Base-by-base conservation (phyloP, 139 green algal species). In the Desmodesmus armatus region DNA sequence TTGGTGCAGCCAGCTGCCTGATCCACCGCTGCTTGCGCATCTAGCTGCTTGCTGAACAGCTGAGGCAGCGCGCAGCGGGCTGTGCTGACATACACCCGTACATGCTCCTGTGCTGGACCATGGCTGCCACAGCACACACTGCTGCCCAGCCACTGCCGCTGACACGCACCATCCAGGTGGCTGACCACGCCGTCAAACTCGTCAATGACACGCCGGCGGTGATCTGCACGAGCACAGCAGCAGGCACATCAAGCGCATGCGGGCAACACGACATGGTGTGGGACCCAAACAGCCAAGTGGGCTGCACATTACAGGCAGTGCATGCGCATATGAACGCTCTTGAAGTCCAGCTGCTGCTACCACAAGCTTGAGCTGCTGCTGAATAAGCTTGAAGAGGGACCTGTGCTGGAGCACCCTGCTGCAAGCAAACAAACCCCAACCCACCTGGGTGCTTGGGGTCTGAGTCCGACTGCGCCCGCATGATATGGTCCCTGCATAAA, bases 401-500 rank as follows among this genome's bases (percentile, higher is more conserved):
- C n/a, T n/a, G n/a, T n/a, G n/a, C n/a, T n/a, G n/a, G n/a, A n/a
- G n/a, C n/a, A n/a, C n/a, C n/a, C n/a, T n/a, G n/a, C n/a, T n/a
- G 6, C 37, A 0, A n/a, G n/a, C n/a, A n/a, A n/a, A n/a, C n/a
- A n/a, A n/a, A 53, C 35, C 67, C 1, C 35, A 75, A 41, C 82
- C 63, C 78, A 90, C 87, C 87, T 82, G 87, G 82, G 11, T 86
- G 63, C 13, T 81, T 80, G 1, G 66, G 76, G 25, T 72, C 63
- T 63, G 88, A 78, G 29, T 93, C 89, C 1, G 60, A 51, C 83
- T 96, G 94, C 40, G 94, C 87, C 29, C 92, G 62, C 60, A 92
- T 86, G 21, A 97, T 94, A 80, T 96, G 90, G 15, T 91, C 75
- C 93, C 90, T 93, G 91, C 83, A 77, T 19, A n/a, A 1, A 62